Evolutionary conservation across 768 basidiomycete species (phyloP).

Genomic region (Cyathus striatus): DNA sequence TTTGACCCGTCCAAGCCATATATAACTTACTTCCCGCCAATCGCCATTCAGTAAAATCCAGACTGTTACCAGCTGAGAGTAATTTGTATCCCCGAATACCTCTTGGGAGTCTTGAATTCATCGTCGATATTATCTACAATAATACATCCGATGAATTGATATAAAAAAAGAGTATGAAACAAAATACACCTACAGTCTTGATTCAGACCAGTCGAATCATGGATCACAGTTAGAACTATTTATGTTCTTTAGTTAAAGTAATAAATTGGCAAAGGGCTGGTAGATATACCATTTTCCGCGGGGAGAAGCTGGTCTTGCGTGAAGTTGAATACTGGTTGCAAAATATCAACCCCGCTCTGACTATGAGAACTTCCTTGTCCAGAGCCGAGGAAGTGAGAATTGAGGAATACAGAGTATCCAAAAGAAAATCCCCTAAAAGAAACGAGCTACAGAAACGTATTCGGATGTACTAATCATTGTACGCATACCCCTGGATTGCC

Average conservation of each 20-base stretch:
- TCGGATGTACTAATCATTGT: background rate
- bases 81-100: slow-evolving; percentile 63
- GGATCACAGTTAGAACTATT: slow-evolving; percentile 28
- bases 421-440: slow-evolving; percentile 30
- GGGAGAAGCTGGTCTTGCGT: slow-evolving; percentile 20
- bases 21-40: slow-evolving; percentile 30
- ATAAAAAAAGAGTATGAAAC: no score
- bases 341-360: slow-evolving; percentile 25
- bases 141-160: background rate
- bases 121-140: slow-evolving; percentile 26
- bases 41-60: slow-evolving; percentile 29
- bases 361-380: slow-evolving; percentile 29
- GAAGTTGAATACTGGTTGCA: slow-evolving; percentile 27
- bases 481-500: slow-evolving; percentile 30
- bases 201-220: slow-evolving; percentile 31
- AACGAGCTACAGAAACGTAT: background rate
- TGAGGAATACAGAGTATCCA: slow-evolving; percentile 40
- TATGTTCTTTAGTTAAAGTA: no score
- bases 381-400: slow-evolving; percentile 36
- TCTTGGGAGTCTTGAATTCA: slow-evolving; percentile 53
- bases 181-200: slow-evolving; percentile 23
- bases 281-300: slow-evolving; percentile 20
- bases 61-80: slow-evolving; percentile 20
- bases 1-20: no score
- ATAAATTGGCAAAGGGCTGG: background rate